Evolutionary conservation across 768 basidiomycete species (phyloP).

Genomic region (Polyporus arcularius): DNA sequence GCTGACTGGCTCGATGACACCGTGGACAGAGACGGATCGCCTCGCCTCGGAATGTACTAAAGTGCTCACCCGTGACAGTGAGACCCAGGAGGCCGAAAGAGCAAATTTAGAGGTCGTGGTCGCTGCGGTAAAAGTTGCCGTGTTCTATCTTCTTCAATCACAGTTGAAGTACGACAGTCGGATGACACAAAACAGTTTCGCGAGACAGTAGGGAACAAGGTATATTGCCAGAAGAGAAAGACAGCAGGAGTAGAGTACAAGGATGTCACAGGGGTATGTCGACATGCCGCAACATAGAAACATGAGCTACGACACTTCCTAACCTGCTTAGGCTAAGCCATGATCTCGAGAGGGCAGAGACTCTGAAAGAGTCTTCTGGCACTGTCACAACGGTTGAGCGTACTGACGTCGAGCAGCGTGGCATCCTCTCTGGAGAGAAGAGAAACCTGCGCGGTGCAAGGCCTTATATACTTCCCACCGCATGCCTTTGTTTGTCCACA

Average conservation of each 20-base stretch:
- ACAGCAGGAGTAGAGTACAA: not conserved
- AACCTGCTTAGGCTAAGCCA: slow-evolving; percentile 43
- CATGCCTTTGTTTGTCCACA: not conserved
- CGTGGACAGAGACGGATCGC: no score
- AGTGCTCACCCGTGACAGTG: no score
- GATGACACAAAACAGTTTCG: no score
- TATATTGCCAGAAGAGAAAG: not conserved
- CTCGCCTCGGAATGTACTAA: no score
- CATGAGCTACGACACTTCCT: slow-evolving; percentile 66
- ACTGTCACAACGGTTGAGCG: slow-evolving; percentile 59
- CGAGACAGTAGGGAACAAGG: not conserved
- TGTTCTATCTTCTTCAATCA: no score
- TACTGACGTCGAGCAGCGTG: slow-evolving; percentile 62
- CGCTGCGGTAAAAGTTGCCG: no score
- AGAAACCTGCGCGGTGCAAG: not conserved
- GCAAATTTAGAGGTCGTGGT: no score
- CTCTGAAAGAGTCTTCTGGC: slow-evolving; percentile 54
- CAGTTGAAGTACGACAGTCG: no score
- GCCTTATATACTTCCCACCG: slow-evolving; percentile 28
- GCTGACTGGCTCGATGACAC: no score
- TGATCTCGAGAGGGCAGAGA: slow-evolving; percentile 58
- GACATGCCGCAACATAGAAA: slow-evolving; percentile 61
- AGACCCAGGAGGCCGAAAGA: no score
- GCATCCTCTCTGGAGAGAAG: slow-evolving; percentile 50
- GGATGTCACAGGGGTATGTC: slow-evolving; percentile 58